Conservation (phyloP, 2,329 filamentous ascomycete genomes). For the Pestalotiopsis fici region DNA sequence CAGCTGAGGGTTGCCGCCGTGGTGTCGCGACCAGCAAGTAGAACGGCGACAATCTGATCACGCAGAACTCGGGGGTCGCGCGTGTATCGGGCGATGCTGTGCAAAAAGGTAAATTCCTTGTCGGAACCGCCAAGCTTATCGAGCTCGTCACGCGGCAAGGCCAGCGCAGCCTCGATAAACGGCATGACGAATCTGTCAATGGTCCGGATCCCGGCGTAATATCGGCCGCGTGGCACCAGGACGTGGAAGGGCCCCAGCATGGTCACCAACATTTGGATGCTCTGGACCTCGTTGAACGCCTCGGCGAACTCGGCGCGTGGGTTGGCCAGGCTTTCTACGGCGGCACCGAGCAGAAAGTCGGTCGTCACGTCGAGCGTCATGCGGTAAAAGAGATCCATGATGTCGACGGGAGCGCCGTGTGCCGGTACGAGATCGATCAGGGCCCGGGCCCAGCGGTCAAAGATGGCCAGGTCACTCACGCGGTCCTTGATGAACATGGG, state of each 20-base stretch:
- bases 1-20: constrained; percentile 69
- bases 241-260: constrained; percentile 8
- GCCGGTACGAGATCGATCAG: constrained; percentile 60
- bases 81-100: constrained; percentile 72
- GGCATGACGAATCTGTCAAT: constrained; percentile 71
- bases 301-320: constrained; percentile 61
- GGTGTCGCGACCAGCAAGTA: constrained; percentile 73
- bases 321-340: constrained; percentile 8
- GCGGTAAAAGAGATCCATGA: constrained; percentile 64
- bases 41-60: constrained; percentile 74
- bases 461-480: constrained; percentile 52
- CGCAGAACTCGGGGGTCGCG: constrained; percentile 63
- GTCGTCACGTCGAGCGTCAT: constrained; percentile 58
- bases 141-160: constrained; percentile 64
- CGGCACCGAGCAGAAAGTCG: constrained; percentile 10
- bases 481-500: constrained; percentile 53
- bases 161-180: constrained; percentile 68
- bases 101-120: constrained; percentile 73
- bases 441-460: constrained; percentile 60
- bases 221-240: constrained; percentile 34
- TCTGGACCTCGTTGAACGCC: constrained; percentile 71
- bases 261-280: constrained; percentile 64
- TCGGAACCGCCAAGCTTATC: constrained; percentile 69
- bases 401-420: constrained; percentile 55
- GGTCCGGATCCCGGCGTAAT: constrained; percentile 61